Base-by-base conservation (phyloP, 257 asterid genomes). In the Ligustrum vulgare region DNA sequence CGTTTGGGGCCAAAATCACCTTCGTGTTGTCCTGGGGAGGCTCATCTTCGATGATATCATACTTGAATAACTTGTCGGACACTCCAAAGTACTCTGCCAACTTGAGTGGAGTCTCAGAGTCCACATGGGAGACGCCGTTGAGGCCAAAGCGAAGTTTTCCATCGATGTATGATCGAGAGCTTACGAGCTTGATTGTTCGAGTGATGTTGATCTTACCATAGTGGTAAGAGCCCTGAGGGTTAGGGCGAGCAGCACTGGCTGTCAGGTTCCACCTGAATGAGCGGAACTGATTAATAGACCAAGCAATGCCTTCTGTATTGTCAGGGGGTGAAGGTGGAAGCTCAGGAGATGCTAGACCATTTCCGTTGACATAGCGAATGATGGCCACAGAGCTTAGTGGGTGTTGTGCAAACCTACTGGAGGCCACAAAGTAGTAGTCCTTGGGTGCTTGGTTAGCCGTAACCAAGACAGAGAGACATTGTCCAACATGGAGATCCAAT, bases 401-500 rank as follows among this genome's bases (percentile, higher is more conserved):
- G 18, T 67, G 47, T 80, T 76, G 63, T 10, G 25, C 4, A 75
- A 87, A 87, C 66, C 91, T 78, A 65, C 88, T 79, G 6, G 86
- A 79, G 47, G 69, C 88, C 18, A 83, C 88, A 6, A 87, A 32
- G 77, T 83, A 85, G 79, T 87, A 87, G 72, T 87, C 89, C 72
- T 81, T 85, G 0, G 91, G 85, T 11, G 65, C 80, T 36, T 87
- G 78, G 71, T 87, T 37, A 8, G 91, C 89, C 0, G 80, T 83
- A 62, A 87, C 89, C 75, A 85, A 68, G 18, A 85, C 85, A 0
- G 89, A 83, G 60, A 85, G 34, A 70, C 91, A 87, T 39, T 87
- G 91, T 1, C 91, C 89, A 13, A 85, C 91, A 1, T 87, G 91
- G 34, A 87, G 3, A 51, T 87, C 91, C 16, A 87, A 83, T 0